Base-by-base conservation (phyloP, 2,329 filamentous ascomycete genomes). In the Venturia effusa region DNA sequence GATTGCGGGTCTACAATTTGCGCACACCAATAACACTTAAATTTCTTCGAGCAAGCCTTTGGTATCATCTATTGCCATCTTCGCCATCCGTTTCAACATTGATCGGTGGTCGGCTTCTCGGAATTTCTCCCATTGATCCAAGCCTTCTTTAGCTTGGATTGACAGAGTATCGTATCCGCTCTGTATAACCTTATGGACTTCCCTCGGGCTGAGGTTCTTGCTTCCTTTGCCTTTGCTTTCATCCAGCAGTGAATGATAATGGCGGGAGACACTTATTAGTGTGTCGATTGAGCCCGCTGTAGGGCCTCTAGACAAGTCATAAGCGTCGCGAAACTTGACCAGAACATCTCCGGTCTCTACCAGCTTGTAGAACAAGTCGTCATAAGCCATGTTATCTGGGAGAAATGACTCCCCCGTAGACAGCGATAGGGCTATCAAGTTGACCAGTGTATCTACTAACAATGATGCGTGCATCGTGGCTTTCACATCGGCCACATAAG, bases 351-450 rank as follows among this genome's bases (percentile, higher is more conserved):
- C 91, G 1, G 88, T 89, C 75, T 99, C 94, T 32, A 97, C 92
- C 1, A 97, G 84, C 77, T 99, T 99, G 83, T 99, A 99, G 77
- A 99, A 97, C 0, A 99, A 81, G 71, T 99, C 94, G 70, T 99
- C 94, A 74, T 97, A 97, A 1, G 90, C 87, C 22, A 89, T 84
- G 0, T 92, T 87, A 37, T 89, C 90, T 0, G 93, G 94, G 8
- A 99, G 81, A 75, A 99, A 97, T 2, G 89, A 87, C 73, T 97
- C 94, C 7, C 94, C 94, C 1, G 86, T 85, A 1, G 90, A 94
- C 8, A 99, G 81, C 1, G 90, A 89, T 45, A 97, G 83, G 1
- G 90, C 90, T 45, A 97, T 80, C 6, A 97, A 79, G 71, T 94
- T 92, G 61, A 94, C 87, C 1, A 96, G 83, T 40, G 87, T 83